Base-by-base conservation (phyloP, 345 rosid genomes). In the Corchorus capsularis region DNA sequence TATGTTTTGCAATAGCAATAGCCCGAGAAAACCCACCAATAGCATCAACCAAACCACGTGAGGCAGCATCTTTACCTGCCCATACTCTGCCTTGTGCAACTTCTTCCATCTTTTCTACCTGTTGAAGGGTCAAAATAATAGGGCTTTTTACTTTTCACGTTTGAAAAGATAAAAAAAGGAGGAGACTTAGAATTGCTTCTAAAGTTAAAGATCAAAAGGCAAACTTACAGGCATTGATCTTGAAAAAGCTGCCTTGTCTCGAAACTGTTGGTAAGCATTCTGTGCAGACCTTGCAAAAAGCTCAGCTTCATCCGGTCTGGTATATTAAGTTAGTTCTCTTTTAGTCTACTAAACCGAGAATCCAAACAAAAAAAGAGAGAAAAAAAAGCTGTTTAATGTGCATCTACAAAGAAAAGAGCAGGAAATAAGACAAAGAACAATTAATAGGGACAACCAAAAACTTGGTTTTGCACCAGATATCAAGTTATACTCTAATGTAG, bases 41-140 rank as follows among this genome's bases (percentile, higher is more conserved):
- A 46, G 93, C 96, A 89, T 95, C 99, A 9, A 91, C 91, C 53
- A 95, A 77, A 82, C 99, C 94, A 67, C 78, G 84, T 41, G 93
- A 90, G 82, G 88, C 89, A 19, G 96, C 99, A 85, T 91, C 98
- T 47, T 84, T 88, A 75, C 99, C 97, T 15, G 97, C 89, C 99
- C 99, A 95, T 70, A 95, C 99, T 89, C 99, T 90, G 34, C 99
- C 99, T 82, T 95, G 99, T 76, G 99, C 98, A 78, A 91, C 87
- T 83, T 88, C 92, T 83, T 95, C 99, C 98, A 95, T 93, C 85
- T 88, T 84, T 45, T 93, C 91, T 57, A 89, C 87, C 98, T 95
- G 82, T 27, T 50, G 54, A 59, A 8, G 64, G 47, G 41, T 27
- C 13, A 19, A 47, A 65, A 55, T 60, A 41, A 35, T 46, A 37